A percentile compares a stretch with the other conserved stretches of the same genome.
Evolutionary conservation across 2,329 filamentous ascomycete genomes (phyloP).

Genomic region (Zymoseptoria brevis): DNA sequence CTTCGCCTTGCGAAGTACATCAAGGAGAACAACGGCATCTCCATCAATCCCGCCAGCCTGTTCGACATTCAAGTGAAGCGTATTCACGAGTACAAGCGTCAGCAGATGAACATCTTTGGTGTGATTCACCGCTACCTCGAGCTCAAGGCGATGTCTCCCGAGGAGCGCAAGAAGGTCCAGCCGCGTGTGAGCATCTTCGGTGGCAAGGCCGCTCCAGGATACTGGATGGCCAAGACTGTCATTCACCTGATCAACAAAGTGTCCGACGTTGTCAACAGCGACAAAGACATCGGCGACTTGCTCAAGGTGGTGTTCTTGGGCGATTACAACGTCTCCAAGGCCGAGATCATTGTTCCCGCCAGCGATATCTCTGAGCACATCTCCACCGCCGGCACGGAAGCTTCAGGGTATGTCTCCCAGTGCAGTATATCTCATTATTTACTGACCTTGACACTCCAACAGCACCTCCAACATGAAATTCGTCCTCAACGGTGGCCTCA

Average conservation of each 20-base stretch:
- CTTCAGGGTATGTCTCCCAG: constrained; percentile 41
- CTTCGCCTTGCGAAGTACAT: constrained; percentile 86
- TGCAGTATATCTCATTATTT: neutral
- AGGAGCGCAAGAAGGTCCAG: constrained; percentile 76
- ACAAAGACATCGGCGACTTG: constrained; percentile 82
- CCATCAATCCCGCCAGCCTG: constrained; percentile 76
- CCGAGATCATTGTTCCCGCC: constrained; percentile 89
- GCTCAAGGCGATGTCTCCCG: constrained; percentile 75
- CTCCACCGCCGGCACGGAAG: constrained; percentile 91
- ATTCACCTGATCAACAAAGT: constrained; percentile 96
- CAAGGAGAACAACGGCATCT: constrained; percentile 68
- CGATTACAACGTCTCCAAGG: constrained; percentile 99
- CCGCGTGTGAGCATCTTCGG: constrained; percentile 94
- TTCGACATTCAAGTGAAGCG: constrained; percentile 99
- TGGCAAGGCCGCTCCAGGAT: constrained; percentile 93
- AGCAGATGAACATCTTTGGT: constrained; percentile 98
- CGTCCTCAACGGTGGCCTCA: constrained; percentile 90
- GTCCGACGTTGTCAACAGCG: constrained; percentile 81
- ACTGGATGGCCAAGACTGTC: constrained; percentile 97
- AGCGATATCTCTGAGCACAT: constrained; percentile 98
- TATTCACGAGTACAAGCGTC: constrained; percentile 96
- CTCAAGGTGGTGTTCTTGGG: constrained; percentile 96
- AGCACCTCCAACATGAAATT: constrained; percentile 99
- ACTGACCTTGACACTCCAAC: neutral
- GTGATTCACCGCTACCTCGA: constrained; percentile 89